A percentile compares a stretch with the other conserved stretches of the same genome.
These are phyloP conservation scores for Tolypocladium nubicola DNA, from an alignment of 2,329 filamentous ascomycete genomes.

Conservation along the genomic window DNA sequence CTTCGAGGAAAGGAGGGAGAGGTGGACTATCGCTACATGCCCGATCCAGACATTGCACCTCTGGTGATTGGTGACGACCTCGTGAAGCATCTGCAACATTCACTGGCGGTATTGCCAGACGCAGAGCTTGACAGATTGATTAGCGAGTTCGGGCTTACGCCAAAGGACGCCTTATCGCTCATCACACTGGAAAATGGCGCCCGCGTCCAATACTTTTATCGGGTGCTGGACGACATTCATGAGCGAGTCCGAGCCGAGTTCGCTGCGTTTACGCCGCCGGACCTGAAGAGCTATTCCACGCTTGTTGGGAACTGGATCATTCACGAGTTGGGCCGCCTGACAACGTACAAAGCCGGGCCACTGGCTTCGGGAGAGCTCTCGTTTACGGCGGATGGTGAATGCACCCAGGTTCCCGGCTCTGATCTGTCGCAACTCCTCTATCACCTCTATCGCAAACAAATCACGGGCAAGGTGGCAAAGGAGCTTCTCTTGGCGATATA, in stretches of 20 bases:
- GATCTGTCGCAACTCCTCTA: conserved; percentile 41
- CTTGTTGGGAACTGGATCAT: conserved; percentile 58
- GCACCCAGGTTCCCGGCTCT: conserved; percentile 30
- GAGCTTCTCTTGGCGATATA: conserved; percentile 45
- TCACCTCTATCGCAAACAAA: conserved; percentile 35
- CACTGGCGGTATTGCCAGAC: conserved; percentile 64
- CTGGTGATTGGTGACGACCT: conserved; percentile 65
- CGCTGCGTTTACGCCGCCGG: conserved; percentile 7
- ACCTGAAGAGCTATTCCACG: conserved; percentile 27
- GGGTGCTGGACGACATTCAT: conserved; percentile 43
- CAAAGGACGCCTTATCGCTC: conserved; percentile 76
- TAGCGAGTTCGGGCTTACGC: conserved; percentile 53
- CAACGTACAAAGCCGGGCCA: conserved; percentile 54
- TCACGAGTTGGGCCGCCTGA: conserved; percentile 63
- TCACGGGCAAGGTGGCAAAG: conserved; percentile 47
- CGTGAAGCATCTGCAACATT: conserved; percentile 49
- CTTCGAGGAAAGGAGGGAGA: conserved; percentile 91
- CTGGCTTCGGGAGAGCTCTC: conserved; percentile 43
- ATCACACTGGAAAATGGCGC: conserved; percentile 68
- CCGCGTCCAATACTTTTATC: conserved; percentile 72
- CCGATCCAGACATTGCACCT: conserved; percentile 81
- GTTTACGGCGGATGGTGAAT: conserved; percentile 36
- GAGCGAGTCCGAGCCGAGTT: conserved; percentile 13
- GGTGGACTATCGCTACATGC: conserved; percentile 98
- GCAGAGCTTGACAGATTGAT: conserved; percentile 53